Evolutionary conservation across 164 flowering plant species (phyloP), one percentile per base, ranked within the genome.

Genomic region (Santalum album): DNA sequence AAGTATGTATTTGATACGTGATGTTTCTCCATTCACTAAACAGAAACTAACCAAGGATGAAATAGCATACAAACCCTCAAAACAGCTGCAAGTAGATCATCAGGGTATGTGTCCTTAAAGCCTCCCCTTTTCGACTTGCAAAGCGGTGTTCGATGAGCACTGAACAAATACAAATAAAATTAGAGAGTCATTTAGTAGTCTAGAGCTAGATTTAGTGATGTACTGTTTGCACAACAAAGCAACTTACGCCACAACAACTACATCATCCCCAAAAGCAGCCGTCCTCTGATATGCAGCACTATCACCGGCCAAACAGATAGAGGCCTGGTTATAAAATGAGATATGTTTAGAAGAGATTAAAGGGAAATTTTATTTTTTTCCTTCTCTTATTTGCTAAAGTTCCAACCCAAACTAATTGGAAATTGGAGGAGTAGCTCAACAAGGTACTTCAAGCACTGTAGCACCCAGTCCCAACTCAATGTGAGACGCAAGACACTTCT

Each of bases 101-200:
- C 98, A 29, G 91, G 58, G 56, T 35, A 68, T 2, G 98, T 92
- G 57, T 92, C 96, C 72, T 92, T 92, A 72, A 89, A 89, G 21
- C 94, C 86, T 21, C 96, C 98, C 24, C 96, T 82, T 65, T 85
- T 92, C 1, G 96, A 38, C 69, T 89, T 92, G 80, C 98, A 94
- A 23, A 80, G 57, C 2, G 97, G 68, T 54, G 95, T 83, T 42
- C 95, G 70, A 51, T 73, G 66, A 0, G 96, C 96, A 21, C 95
- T 90, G 74, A 14, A 62, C 1, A 23, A 47, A 12, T 29, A 21
- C n/a, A 27, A 9, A 42, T 3, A 25, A 23, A 20, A 42, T 20
- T 2, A 53, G 0, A 19, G 34, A 19, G 21, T 21, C 3, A 21
- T 44, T 12, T 44, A 25, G 27, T 0, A 38, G 5, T 1, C 3